Evolutionary conservation across 1,139 yeast species (phyloP), one percentile per base, ranked within the genome.

Genomic region (Debaryomycetaceae sp.): DNA sequence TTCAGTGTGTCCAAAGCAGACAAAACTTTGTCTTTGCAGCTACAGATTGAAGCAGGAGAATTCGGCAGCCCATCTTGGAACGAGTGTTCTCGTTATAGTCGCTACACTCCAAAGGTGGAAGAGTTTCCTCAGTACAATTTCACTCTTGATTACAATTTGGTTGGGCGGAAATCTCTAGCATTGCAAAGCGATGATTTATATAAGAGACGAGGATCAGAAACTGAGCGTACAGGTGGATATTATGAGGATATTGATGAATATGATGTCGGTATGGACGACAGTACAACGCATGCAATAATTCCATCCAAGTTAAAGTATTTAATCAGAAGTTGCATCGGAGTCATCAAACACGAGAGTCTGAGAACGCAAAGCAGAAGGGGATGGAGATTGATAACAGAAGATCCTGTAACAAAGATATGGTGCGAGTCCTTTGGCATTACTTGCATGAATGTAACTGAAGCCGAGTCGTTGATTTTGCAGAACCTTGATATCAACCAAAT

Each of bases 321-420:
- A 44, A 65, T 80, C 31, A 63, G 80, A 41, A 66, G 81, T 1
- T 75, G 81, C 47, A 60, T 79, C 33, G 69, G 68, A 39, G 78
- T 78, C 51, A 59, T 61, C 33, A 70, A 56, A 42, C 46, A 73
- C 31, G 78, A 74, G 39, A 37, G 39, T 9, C 53, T 50, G 16
- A 17, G 19, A 11, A 35, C 28, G 6, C 33, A 39, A 24, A 42
- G 48, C 3, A 42, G 47, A 5, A 63, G 64, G 33, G 56, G 67
- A 28, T 81, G 85, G 85, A 61, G 61, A 35, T 57, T 79, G 24
- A 68, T 79, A 5, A 72, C 83, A 2, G 86, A 81, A 53, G 84
- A 80, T 46, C 53, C 70, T 1, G 63, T 72, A 5, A 70, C 81
- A 5, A 64, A 65, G 32, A 66, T 74, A 6, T 80, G 86, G 85